phyloP scores from a whole-genome alignment of 208 protist genomes.

The Trypanosoma caninum region DNA sequence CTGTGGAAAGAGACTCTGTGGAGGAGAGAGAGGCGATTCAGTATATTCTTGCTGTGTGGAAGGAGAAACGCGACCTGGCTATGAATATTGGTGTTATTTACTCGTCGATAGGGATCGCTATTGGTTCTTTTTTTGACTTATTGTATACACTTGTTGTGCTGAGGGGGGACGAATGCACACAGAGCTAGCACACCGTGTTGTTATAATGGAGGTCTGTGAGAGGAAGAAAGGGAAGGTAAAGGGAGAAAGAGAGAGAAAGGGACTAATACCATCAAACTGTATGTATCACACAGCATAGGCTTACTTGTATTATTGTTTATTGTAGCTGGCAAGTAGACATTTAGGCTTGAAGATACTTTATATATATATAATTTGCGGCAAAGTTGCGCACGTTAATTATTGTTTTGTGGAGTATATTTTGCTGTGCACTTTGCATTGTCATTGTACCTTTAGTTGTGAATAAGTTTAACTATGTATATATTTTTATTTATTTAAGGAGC shows the following conservation, averaged over 20 bases:
- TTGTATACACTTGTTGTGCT: constrained; percentile 78
- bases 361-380: too few relatives aligned
- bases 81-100: constrained; percentile 85
- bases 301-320: too few relatives aligned
- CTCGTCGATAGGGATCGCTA: constrained; percentile 73
- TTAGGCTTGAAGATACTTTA: too few relatives aligned
- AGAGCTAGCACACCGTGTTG: not conserved
- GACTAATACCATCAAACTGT: too few relatives aligned
- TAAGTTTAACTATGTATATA: too few relatives aligned
- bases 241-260: not conserved
- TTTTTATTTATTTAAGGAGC: too few relatives aligned
- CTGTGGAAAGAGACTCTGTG: constrained; percentile 18
- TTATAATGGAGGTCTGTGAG: not conserved
- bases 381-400: too few relatives aligned
- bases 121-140: constrained; percentile 61
- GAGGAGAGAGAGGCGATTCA: constrained; percentile 27
- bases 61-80: constrained; percentile 66
- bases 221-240: not conserved
- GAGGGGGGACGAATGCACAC: constrained; percentile 8
- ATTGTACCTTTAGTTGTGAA: too few relatives aligned
- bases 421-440: too few relatives aligned
- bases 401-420: too few relatives aligned
- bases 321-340: too few relatives aligned
- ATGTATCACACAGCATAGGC: too few relatives aligned
- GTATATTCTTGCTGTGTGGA: constrained; percentile 32